Conservation (phyloP, 2,329 filamentous ascomycete genomes). For the Bipolaris zeicola region DNA sequence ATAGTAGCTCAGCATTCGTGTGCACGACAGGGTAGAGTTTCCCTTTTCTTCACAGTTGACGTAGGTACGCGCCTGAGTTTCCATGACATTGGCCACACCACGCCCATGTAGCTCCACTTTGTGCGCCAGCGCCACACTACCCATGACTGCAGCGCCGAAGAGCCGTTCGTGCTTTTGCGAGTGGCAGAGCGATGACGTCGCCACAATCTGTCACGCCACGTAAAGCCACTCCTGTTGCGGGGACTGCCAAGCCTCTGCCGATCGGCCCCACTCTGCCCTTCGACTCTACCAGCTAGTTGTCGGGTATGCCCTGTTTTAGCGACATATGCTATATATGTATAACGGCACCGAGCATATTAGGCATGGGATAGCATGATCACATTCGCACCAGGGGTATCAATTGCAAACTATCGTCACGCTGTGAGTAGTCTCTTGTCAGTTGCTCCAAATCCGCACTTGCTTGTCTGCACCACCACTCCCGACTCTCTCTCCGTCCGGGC, state of each 20-base stretch:
- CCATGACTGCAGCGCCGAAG: conserved; percentile 22
- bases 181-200: conserved; percentile 30
- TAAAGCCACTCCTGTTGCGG: conserved; percentile 20
- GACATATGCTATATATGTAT: too few species aligned
- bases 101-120: conserved; percentile 23
- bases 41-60: conserved; percentile 29
- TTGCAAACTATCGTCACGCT: conserved; percentile 8
- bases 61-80: conserved; percentile 21
- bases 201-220: conserved; percentile 21
- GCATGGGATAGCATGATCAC: not conserved
- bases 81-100: conserved; percentile 11
- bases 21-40: conserved; percentile 13
- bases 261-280: not conserved
- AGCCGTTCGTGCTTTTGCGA: conserved; percentile 25
- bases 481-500: conserved; percentile 84
- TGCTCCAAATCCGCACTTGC: conserved; percentile 67
- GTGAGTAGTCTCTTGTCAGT: conserved; percentile 46
- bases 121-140: conserved; percentile 16
- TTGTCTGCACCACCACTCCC: conserved; percentile 95
- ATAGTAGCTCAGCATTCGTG: conserved; percentile 14
- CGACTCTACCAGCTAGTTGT: not conserved
- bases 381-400: conserved; percentile 16
- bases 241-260: conserved; percentile 14
- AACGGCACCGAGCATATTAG: not conserved
- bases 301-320: not conserved